These are phyloP conservation scores for Alliaria petiolata DNA, from an alignment of 345 rosid species.

Conservation along the genomic window DNA sequence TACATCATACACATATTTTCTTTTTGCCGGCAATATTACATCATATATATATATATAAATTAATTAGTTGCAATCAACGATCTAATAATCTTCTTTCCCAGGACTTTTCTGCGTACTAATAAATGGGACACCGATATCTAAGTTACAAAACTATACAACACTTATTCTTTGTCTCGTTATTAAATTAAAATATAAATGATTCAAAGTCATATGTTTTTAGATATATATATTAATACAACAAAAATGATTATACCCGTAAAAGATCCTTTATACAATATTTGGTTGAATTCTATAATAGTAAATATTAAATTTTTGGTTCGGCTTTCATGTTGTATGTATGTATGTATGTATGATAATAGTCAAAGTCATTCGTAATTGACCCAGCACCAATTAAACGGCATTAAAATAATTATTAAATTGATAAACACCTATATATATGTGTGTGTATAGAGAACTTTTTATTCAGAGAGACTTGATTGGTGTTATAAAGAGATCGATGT, in stretches of 20 bases:
- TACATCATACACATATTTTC: background rate
- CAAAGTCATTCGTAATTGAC: constrained; percentile 33
- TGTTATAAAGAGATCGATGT: constrained; percentile 29
- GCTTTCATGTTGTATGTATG: background rate
- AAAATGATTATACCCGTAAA: background rate
- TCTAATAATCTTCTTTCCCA: background rate
- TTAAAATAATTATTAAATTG: background rate
- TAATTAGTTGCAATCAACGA: constrained; percentile 1
- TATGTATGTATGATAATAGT: constrained; percentile 18
- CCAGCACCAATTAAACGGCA: background rate
- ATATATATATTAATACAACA: background rate
- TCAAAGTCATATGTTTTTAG: too few relatives aligned
- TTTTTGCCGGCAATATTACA: background rate
- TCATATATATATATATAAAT: background rate
- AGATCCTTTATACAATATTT: background rate
- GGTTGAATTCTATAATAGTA: background rate
- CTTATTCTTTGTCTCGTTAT: background rate
- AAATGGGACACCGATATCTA: background rate
- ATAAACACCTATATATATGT: constrained; percentile 8
- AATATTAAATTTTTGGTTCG: background rate
- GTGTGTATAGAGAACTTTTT: background rate
- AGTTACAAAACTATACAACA: background rate
- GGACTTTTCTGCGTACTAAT: constrained; percentile 15
- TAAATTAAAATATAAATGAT: background rate
- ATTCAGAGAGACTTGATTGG: constrained; percentile 7